Percentiles rank a stretch among this genome's conserved stretches.
phyloP scores from a whole-genome alignment of 2,329 filamentous ascomycete species.

The Aspergillus viridinutans region DNA sequence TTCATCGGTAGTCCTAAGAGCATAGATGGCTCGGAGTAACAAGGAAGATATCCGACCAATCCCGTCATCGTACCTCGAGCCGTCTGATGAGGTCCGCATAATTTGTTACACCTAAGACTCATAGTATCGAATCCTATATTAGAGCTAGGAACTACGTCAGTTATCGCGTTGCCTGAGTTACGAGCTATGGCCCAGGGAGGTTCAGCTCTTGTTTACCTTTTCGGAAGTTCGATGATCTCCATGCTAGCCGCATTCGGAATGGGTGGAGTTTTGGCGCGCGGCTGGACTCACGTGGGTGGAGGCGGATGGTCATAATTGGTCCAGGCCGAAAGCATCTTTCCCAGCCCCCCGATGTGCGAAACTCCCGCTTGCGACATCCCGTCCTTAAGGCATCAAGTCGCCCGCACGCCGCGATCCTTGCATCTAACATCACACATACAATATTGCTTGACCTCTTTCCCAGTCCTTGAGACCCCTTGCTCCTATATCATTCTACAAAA shows the following conservation, averaged over 20 bases:
- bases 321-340: slow-evolving; percentile 8
- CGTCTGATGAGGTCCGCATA: background rate
- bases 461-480: slow-evolving; percentile 6
- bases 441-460: slow-evolving; percentile 15
- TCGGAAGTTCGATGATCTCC: slow-evolving; percentile 6
- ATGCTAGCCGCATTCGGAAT: slow-evolving; percentile 12
- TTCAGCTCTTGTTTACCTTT: slow-evolving; percentile 19
- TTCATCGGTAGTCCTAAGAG: background rate
- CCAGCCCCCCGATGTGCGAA: slow-evolving; percentile 21
- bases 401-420: slow-evolving; percentile 13
- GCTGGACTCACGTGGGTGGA: slow-evolving; percentile 24
- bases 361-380: slow-evolving; percentile 16
- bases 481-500: background rate
- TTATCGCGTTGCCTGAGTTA: slow-evolving; percentile 19
- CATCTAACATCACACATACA: slow-evolving; percentile 12
- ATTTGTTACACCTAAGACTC: background rate
- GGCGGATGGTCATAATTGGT: slow-evolving; percentile 17
- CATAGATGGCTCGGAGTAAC: background rate
- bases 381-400: slow-evolving; percentile 22
- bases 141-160: background rate
- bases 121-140: background rate
- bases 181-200: slow-evolving; percentile 10
- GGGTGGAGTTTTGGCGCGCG: slow-evolving; percentile 15
- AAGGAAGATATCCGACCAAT: no score
- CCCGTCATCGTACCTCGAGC: background rate